These are phyloP conservation scores for Gracilaria vermiculophylla DNA, from an alignment of 23 red algal genomes.

Conservation along the genomic window DNA sequence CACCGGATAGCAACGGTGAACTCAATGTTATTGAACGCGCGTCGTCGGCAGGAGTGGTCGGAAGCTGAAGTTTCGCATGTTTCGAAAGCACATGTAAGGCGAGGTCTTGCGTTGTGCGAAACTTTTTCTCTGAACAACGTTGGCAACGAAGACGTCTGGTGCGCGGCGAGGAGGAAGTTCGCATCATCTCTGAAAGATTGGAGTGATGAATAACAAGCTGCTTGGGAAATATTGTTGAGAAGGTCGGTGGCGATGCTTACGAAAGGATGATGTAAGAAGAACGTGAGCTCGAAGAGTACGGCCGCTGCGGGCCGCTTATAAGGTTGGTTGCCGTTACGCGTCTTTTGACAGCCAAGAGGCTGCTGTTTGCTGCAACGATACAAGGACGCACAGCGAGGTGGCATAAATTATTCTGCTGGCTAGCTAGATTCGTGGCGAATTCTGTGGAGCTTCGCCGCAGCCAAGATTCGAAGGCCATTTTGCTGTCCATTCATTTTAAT, in stretches of 20 bases:
- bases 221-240: background rate
- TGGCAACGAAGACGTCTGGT: constrained; percentile 26
- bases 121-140: constrained; percentile 26
- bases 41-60: constrained; percentile 19
- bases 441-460: too few relatives aligned
- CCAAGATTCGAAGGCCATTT: too few relatives aligned
- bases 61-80: constrained; percentile 17
- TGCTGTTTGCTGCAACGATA: too few relatives aligned
- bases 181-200: background rate
- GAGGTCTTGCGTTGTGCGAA: constrained; percentile 22
- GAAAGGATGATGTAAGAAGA: background rate
- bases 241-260: background rate
- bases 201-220: background rate
- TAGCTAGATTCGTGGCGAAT: too few relatives aligned
- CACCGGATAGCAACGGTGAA: constrained; percentile 24
- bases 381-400: too few relatives aligned
- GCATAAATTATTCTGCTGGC: too few relatives aligned
- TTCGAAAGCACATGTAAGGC: constrained; percentile 13
- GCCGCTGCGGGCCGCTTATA: background rate
- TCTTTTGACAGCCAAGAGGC: background rate
- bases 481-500: background rate
- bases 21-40: constrained; percentile 32
- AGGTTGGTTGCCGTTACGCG: constrained; percentile 4
- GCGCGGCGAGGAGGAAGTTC: background rate
- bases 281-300: too few relatives aligned